Evolutionary conservation across 768 basidiomycete genomes (phyloP), one percentile per base, ranked within the genome.

Genomic region (Trametes coccinea): DNA sequence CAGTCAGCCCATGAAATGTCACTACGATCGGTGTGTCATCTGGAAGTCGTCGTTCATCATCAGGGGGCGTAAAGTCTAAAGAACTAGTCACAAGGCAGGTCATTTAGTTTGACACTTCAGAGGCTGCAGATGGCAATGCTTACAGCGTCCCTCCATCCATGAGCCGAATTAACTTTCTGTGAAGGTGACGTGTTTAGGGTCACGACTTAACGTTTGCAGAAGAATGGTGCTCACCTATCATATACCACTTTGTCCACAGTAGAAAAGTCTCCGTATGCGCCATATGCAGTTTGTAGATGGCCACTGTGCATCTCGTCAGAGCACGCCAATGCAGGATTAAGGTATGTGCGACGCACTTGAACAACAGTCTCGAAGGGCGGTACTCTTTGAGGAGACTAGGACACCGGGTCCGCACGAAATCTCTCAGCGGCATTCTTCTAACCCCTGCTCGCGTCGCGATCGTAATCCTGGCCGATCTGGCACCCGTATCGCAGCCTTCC

Each of bases 71-170:
- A 67, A 87, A 86, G 70, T 89, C 87, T 27, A 89, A 71, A 14
- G 85, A 86, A 45, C 87, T 89, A 45, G 27, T 29, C 27, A 30
- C 6, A 44, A 14, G 11, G 11, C 4, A 5, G n/a, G 6, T 13
- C 6, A 7, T 0, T 39, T 14, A 22, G 41, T 5, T 6, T 13
- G n/a, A 5, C n/a, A 4, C 6, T 14, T 14, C 9, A n/a, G 9
- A 13, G 37, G 31, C 27, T 9, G 64, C 3, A n/a, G 14, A 43
- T 22, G 46, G 13, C 6, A 56, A 14, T n/a, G 17, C 82, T 63
- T 66, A 88, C 87, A 89, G 56, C 29, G 86, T 88, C 10, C 87
- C 87, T 33, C 86, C 86, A 64, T 89, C 87, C 22, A 74, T 68
- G 22, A 84, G 70, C 16, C 77, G 76, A 48, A 89, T 70, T 33